These are phyloP conservation scores for Lasiosphaeriaceae sp. DNA, from an alignment of 495 filamentous ascomycete species.

Conservation along the genomic window DNA sequence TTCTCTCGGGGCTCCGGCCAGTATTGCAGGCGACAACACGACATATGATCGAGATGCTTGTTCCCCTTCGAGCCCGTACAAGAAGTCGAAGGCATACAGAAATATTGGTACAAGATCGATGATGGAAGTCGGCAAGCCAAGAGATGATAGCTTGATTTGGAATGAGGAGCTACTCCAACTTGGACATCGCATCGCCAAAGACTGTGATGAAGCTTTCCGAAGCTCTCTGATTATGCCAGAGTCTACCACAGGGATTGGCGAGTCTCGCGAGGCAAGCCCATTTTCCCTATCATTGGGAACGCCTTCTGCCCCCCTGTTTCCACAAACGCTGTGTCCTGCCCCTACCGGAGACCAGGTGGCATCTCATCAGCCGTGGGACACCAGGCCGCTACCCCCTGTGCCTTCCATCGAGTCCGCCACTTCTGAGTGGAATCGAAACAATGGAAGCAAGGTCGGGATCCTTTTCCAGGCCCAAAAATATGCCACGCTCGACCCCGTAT, in stretches of 20 bases:
- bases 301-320: slow-evolving; percentile 2
- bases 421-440: slow-evolving; percentile 15
- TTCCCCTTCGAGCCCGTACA: slow-evolving; percentile 10
- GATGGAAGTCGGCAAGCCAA: slow-evolving; percentile 16
- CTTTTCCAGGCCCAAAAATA: slow-evolving; percentile 2
- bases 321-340: not conserved
- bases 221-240: slow-evolving; percentile 55
- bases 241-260: slow-evolving; percentile 14
- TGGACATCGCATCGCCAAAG: slow-evolving; percentile 43
- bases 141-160: slow-evolving; percentile 29
- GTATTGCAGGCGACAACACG: slow-evolving; percentile 24
- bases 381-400: slow-evolving; percentile 47
- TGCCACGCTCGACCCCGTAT: not conserved
- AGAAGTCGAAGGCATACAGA: not conserved
- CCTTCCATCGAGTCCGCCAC: slow-evolving; percentile 45
- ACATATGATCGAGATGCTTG: slow-evolving; percentile 18
- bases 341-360: not conserved
- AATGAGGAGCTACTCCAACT: slow-evolving; percentile 50
- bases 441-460: slow-evolving; percentile 17
- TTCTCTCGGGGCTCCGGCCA: slow-evolving; percentile 19
- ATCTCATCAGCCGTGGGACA: slow-evolving; percentile 25
- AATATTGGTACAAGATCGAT: slow-evolving; percentile 7
- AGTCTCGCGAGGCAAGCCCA: slow-evolving; percentile 19
- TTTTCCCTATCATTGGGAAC: slow-evolving; percentile 25
- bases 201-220: slow-evolving; percentile 75